Percentiles rank a stretch among this genome's conserved stretches.
These are phyloP conservation scores for Pseudonitzschia multiseries DNA, from an alignment of 108 stramenopile species.

Conservation along the genomic window DNA sequence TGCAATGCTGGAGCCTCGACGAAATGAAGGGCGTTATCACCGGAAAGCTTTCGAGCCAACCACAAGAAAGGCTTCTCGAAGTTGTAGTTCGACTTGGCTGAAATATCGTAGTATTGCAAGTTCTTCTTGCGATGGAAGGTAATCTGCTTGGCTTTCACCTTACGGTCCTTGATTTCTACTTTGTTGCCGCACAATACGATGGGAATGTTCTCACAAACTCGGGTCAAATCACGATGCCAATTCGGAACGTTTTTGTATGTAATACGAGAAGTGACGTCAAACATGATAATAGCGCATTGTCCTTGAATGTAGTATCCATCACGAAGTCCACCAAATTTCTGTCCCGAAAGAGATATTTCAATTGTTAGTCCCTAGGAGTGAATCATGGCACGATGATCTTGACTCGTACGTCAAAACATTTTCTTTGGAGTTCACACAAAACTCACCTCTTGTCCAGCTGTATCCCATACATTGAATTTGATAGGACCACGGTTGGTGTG, in stretches of 20 bases:
- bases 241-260: constrained; percentile 99
- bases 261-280: constrained; percentile 95
- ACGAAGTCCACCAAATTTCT: constrained; percentile 96
- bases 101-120: constrained; percentile 99
- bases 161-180: constrained; percentile 99
- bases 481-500: constrained; percentile 99
- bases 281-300: constrained; percentile 99
- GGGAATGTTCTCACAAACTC: constrained; percentile 99
- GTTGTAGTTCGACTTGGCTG: constrained; percentile 99
- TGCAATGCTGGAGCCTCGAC: constrained; percentile 97
- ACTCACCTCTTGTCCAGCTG: constrained; percentile 93
- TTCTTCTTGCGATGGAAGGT: constrained; percentile 99
- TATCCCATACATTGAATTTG: constrained; percentile 99
- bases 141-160: constrained; percentile 99
- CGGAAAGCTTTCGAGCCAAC: constrained; percentile 97
- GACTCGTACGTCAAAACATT: no score
- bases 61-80: constrained; percentile 99
- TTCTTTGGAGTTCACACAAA: not conserved
- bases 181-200: constrained; percentile 99
- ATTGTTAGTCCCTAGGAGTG: not conserved
- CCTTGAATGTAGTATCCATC: constrained; percentile 99
- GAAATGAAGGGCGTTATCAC: constrained; percentile 95
- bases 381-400: not conserved
- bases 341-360: not conserved
- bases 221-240: constrained; percentile 99